Evolutionary conservation across 805 yeast species (phyloP).

Genomic region (Pichia sporocuriosa): DNA sequence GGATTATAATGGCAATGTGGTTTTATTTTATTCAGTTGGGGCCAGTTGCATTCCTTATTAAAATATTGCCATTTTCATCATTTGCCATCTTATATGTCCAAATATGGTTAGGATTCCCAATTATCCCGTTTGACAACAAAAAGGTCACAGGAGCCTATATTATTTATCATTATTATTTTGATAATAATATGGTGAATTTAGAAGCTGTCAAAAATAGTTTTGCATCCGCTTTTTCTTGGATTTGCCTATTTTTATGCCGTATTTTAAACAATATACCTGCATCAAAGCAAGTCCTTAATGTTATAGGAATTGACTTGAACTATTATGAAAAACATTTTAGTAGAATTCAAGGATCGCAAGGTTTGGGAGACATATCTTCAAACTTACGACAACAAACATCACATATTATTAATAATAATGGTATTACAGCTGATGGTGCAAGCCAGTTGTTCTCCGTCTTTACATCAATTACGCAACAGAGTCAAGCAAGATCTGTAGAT

Average conservation of each 20-base stretch:
- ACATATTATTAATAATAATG: too few species aligned
- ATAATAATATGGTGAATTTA: constrained; percentile 4
- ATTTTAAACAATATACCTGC: constrained; percentile 1
- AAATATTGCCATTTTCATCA: constrained; percentile 49
- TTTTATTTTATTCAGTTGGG: constrained; percentile 14
- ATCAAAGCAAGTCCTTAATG: background rate
- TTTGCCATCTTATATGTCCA: constrained; percentile 41
- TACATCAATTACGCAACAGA: too few species aligned
- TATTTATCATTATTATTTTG: constrained; percentile 11
- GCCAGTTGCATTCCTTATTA: constrained; percentile 34
- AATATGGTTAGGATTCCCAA: constrained; percentile 55
- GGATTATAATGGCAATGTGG: constrained; percentile 52
- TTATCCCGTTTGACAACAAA: constrained; percentile 17
- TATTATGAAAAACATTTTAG: background rate
- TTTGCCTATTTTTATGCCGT: background rate
- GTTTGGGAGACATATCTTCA: too few species aligned
- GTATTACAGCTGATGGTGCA: too few species aligned
- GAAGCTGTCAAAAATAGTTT: background rate
- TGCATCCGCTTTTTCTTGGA: background rate
- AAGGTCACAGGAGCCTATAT: constrained; percentile 12
- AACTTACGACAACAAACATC: too few species aligned
- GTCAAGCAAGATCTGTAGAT: too few species aligned
- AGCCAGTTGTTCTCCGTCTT: too few species aligned
- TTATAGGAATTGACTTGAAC: background rate
- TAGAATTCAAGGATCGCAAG: too few species aligned